Evolutionary conservation across 441 rosid species (phyloP).

Genomic region (Capsella rubella): DNA sequence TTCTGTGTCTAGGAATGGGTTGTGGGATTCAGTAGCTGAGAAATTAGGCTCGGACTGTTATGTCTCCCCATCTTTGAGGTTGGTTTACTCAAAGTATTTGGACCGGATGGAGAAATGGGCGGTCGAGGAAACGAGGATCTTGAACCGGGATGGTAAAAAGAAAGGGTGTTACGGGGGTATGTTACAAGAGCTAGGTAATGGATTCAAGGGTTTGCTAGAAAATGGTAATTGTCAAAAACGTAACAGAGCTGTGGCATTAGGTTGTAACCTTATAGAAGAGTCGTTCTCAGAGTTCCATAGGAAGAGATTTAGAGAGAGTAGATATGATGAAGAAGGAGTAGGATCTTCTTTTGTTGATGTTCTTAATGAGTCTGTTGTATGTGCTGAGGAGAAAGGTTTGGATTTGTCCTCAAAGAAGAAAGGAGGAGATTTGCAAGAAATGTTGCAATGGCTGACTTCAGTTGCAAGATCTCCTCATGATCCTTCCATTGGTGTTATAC

Average conservation of each 20-base stretch:
- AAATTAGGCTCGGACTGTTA: constrained; percentile 50
- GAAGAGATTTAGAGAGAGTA: constrained; percentile 29
- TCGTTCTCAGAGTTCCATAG: constrained; percentile 26
- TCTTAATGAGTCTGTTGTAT: constrained; percentile 29
- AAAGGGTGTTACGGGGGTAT: constrained; percentile 39
- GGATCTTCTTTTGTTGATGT: constrained; percentile 38
- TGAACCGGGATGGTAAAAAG: constrained; percentile 29
- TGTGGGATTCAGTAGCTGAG: constrained; percentile 54
- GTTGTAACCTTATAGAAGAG: constrained; percentile 25
- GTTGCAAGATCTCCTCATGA: constrained; percentile 50
- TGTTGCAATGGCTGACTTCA: constrained; percentile 59
- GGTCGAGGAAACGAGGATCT: constrained; percentile 32
- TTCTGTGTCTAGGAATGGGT: constrained; percentile 50
- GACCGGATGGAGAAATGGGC: constrained; percentile 55
- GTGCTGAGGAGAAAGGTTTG: constrained; percentile 32
- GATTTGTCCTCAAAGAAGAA: constrained; percentile 46
- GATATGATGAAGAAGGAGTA: constrained; percentile 40
- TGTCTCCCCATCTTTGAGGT: constrained; percentile 46
- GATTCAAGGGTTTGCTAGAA: constrained; percentile 50
- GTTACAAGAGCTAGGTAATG: constrained; percentile 48
- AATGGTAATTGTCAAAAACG: constrained; percentile 37
- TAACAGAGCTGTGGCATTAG: constrained; percentile 35
- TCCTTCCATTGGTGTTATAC: constrained; percentile 51
- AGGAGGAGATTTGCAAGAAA: constrained; percentile 44
- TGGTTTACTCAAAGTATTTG: constrained; percentile 55